These are phyloP conservation scores for Zygosaccharomyces pseudobailii DNA, from an alignment of 1,139 yeast species.

Conservation along the genomic window DNA sequence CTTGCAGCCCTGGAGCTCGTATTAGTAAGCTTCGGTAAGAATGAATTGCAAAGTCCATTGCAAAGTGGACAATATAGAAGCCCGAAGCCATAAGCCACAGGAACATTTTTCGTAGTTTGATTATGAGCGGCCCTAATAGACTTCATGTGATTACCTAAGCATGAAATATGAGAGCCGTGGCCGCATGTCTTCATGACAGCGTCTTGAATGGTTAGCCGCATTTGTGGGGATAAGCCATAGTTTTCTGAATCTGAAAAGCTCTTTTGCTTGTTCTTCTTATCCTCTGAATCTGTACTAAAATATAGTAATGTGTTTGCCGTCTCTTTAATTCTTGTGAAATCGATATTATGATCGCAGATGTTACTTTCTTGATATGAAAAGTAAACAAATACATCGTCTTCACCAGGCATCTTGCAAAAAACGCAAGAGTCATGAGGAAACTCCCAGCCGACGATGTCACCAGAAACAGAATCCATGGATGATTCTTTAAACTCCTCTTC, in stretches of 20 bases:
- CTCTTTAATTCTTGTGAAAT: constrained; percentile 7
- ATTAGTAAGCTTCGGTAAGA: constrained; percentile 50
- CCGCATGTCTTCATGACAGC: constrained; percentile 80
- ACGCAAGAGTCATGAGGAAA: constrained; percentile 82
- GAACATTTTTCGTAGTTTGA: constrained; percentile 77
- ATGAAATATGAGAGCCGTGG: constrained; percentile 85
- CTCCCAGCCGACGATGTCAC: constrained; percentile 43
- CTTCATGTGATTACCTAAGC: constrained; percentile 61
- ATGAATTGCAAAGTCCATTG: constrained; percentile 77
- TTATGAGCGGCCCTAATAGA: constrained; percentile 52
- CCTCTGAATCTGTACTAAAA: not conserved
- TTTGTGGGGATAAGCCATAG: not conserved
- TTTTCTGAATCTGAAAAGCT: not conserved
- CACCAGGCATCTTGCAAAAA: constrained; percentile 79
- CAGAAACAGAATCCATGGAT: constrained; percentile 32
- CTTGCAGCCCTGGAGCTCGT: constrained; percentile 7
- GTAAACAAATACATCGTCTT: constrained; percentile 61
- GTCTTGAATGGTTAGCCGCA: constrained; percentile 7
- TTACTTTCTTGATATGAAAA: constrained; percentile 30
- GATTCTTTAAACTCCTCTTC: constrained; percentile 30
- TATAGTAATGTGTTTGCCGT: not conserved
- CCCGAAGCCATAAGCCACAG: constrained; percentile 64
- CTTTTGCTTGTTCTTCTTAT: not conserved
- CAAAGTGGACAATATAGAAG: constrained; percentile 90
- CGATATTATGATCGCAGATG: constrained; percentile 23